Base-by-base conservation (phyloP, 495 filamentous ascomycete genomes). In the Terfezia claveryi region DNA sequence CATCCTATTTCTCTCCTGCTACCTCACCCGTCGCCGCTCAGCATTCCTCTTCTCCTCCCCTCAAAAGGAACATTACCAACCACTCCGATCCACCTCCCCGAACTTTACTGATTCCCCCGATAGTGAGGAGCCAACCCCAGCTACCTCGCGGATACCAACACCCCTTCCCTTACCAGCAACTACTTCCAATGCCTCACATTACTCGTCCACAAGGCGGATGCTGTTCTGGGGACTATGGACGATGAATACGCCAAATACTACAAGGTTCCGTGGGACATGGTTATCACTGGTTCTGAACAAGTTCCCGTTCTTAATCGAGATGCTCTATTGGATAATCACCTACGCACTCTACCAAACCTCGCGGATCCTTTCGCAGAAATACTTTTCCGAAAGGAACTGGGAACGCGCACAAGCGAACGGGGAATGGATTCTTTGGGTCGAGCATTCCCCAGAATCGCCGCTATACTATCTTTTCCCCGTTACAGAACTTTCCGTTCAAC, bases 321-420 rank as follows among this genome's bases (percentile, higher is more conserved):
- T 80, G 61, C 87, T 81, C 72, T 88, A 89, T 60, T 88, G 84
- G 84, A 78, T 77, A 49, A 66, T 78, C 36, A 82, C 79, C 51
- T 82, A 80, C 62, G 74, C 74, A 59, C 77, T 83, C 66, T 80
- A 82, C 65, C 70, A 70, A 50, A 61, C 71, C 49, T 79, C 81
- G 37, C 77, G 79, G 54, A 68, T 80, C 51, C 67, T 76, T n/a
- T 72, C 80, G 14, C 72, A 78, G 56, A 64, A 69, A 12, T 70
- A 75, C 38, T 77, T 80, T 68, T 74, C 67, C 49, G 71, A 76
- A n/a, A 72, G 70, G 44, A 80, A 85, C 27, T 82, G 82, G 67
- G 74, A 80, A 58, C 71, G 79, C 14, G 82, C 82, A 7, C 73
- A 83, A 64, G 67, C 69, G 23, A 80, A 85, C 59, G 80, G 73